Evolutionary conservation across 1,139 yeast genomes (phyloP).

Genomic region (Nadsonia starkeyi-henricii): DNA sequence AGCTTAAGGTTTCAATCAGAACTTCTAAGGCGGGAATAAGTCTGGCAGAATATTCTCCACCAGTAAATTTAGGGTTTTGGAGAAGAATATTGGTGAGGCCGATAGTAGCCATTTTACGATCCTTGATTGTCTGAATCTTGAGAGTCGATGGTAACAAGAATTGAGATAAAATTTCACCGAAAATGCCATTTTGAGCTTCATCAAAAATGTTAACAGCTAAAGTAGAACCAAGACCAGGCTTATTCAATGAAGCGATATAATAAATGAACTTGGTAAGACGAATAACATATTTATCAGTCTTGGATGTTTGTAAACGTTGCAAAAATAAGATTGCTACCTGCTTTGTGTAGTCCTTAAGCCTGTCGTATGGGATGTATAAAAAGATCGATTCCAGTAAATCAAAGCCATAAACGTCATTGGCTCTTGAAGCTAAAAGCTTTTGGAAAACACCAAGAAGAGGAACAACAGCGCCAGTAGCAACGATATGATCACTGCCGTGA

Average conservation of each 20-base stretch:
- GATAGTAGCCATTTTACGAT: conserved; percentile 60
- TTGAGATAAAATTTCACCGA: conserved; percentile 47
- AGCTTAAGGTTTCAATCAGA: conserved; percentile 31
- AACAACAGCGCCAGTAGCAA: conserved; percentile 23
- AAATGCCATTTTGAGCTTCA: conserved; percentile 45
- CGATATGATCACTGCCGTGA: conserved; percentile 37
- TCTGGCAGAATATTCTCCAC: conserved; percentile 30
- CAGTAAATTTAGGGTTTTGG: conserved; percentile 24
- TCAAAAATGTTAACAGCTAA: conserved; percentile 47
- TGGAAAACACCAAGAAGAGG: conserved; percentile 96
- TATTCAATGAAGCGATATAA: conserved; percentile 40
- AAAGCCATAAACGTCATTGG: conserved; percentile 70
- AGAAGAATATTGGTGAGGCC: conserved; percentile 55
- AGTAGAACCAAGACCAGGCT: conserved; percentile 29
- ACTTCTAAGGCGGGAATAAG: conserved; percentile 39
- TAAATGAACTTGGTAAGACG: conserved; percentile 43
- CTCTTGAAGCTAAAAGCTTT: conserved; percentile 72
- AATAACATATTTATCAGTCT: conserved; percentile 71
- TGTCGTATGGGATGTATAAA: conserved; percentile 37
- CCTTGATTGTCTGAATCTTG: conserved; percentile 51
- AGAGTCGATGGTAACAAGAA: conserved; percentile 58
- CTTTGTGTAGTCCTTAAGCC: conserved; percentile 43
- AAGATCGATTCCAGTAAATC: conserved; percentile 66
- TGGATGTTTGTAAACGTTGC: conserved; percentile 65
- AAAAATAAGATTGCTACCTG: conserved; percentile 66